Base-by-base conservation (phyloP, 768 basidiomycete species). In the Zangia roseola region DNA sequence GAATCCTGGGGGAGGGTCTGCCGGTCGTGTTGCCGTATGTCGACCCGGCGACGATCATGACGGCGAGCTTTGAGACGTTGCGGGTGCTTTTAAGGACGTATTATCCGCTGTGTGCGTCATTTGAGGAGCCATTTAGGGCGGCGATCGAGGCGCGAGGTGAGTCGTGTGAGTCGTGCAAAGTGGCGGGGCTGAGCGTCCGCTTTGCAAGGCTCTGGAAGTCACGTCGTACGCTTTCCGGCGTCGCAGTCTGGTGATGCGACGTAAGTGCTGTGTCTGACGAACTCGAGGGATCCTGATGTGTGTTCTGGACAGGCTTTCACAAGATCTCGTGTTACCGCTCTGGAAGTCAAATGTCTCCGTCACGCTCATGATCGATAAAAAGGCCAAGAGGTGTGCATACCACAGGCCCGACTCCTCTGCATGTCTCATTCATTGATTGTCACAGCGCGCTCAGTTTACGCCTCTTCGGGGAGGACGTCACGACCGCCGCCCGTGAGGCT, bases 361-460 rank as follows among this genome's bases (percentile, higher is more conserved):
- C 44, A 83, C 87, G 0, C 74, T 98, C 49, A 93, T 98, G 92
- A 83, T 97, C 45, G 94, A 98, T 70, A 99, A 98, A 69, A 89
- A 89, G 62, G 91, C 93, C 21, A 98, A 98, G 71, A 91, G 88
- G 94, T 92, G 37, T 10, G 74, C 35, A 6, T 64, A 26, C 28
- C 10, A 16, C 12, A 28, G 3, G 12, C 28, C 14, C 12, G 14
- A 10, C 24, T 9, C 16, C 3, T 26, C n/a, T 9, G 5, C 26
- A 2, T 10, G 5, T 31, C 37, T 10, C 12, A 17, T 35, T 43
- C 28, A 50, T 31, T 34, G 40, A 33, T 12, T 44, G 49, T 28
- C 28, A 13, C 9, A 97, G 94, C 60, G 93, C 92, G 2, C 72
- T 98, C 52, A 93, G 91, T 50, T 71, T 93, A 40, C 84, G 94